Base-by-base conservation (phyloP, 805 yeast species). In the Myxozyma monticola region DNA sequence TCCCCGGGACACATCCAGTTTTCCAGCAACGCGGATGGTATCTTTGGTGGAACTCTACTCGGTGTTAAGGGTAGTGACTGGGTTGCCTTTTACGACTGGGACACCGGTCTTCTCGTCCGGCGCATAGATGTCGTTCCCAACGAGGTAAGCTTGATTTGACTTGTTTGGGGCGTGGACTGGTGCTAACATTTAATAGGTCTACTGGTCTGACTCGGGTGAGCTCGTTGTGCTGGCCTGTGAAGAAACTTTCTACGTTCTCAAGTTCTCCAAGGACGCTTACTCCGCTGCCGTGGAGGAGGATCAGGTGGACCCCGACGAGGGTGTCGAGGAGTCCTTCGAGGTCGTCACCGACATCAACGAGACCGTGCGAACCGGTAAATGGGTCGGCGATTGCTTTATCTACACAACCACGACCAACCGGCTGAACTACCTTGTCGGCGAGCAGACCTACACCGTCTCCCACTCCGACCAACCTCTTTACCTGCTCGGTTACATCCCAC, bases 361-460 rank as follows among this genome's bases (percentile, higher is more conserved):
- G 67, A 72, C 82, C 17, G 79, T 91, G 33, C 80, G 86, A 53
- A 84, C 95, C 25, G 97, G 97, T 64, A 84, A 83, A 68, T 93
- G 97, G 89, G 89, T 90, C 62, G 99, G 98, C 60, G 98, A 93
- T 72, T 97, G 93, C 39, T 90, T 91, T 68, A 80, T 93, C 46
- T 93, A 85, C 73, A 88, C 97, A 14, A 88, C 97, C 1, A 65
- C 81, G 17, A 76, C 95, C 21, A 88, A 89, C 71, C 81, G 98
- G 69, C 76, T 93, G 65, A 91, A 90, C 71, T 93, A 93, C 68
- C 79, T 89, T 56, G 98, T 93, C 54, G 99, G 99, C 62, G 95
- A 95, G 34, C 87, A 89, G 64, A 82, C 86, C 21, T 88, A 88
- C 68, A 93, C 89, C 66, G 79, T 93, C 69, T 89, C 91, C 30